Evolutionary conservation across 805 yeast species (phyloP), one percentile per base, ranked within the genome.

Genomic region (Kodamaea kakaduensis): DNA sequence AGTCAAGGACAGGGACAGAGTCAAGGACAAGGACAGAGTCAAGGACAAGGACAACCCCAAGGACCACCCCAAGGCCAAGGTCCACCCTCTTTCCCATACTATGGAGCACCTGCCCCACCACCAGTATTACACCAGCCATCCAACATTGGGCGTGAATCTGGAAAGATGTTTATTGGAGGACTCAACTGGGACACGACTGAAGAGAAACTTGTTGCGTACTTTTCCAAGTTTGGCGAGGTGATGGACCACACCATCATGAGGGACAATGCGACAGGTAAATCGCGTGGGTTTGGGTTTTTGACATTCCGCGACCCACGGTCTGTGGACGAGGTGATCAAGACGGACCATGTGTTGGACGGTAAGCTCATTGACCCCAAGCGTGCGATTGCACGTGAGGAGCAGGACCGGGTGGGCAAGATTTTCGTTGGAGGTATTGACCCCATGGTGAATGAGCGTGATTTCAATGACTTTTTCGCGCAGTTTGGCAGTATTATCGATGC

Each of bases 101-200:
- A 25, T n/a, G 25, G 25, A 10, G 29, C 40, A 41, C 34, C 32
- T 15, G 29, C 38, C 24, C 21, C 42, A 9, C 38, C 52, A 13
- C 51, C 56, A 20, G 25, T 45, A 38, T 42, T 16, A 45, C 29
- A 30, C 40, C 38, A 42, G 32, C 48, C 48, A 4, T 64, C 68
- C 15, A 58, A 50, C 40, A 45, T 58, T 43, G 71, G 67, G 17
- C 58, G 51, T 35, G 96, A 85, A 50, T 80, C 80, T 45, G 94
- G 95, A 36, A 88, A 88, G 56, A 84, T 88, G 95, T 88, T 88
- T 53, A 77, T 87, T 59, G 98, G 98, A 44, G 98, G 98, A 33
- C 77, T 90, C 50, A 93, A 90, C 54, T 90, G 97, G 97, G 97
- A 90, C 55, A 90, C 98, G 10, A 81, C 89, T 9, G 97, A 90